phyloP scores from a whole-genome alignment of 176 grass and related monocot genomes.

The Oryza nivara region DNA sequence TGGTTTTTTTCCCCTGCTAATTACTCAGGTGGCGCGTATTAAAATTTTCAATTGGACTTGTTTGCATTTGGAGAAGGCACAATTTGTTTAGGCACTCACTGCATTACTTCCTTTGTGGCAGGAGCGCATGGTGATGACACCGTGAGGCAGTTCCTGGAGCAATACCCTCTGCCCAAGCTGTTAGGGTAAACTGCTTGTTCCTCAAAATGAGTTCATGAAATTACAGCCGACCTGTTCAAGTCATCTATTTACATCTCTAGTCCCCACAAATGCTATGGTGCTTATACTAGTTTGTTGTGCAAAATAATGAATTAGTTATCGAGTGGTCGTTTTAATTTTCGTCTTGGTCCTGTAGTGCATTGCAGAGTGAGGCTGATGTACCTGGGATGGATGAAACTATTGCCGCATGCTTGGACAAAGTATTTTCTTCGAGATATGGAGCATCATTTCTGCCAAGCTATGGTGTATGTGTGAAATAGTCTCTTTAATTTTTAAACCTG shows the following conservation, averaged over 20 bases:
- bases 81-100: neutral
- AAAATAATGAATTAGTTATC: neutral
- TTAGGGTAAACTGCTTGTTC: constrained; percentile 51
- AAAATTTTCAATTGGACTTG: neutral
- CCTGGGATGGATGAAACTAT: constrained; percentile 61
- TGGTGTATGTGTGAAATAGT: constrained; percentile 44
- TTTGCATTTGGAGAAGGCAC: neutral
- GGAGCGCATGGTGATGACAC: constrained; percentile 72
- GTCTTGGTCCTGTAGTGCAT: constrained; percentile 45
- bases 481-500: neutral
- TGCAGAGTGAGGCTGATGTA: constrained; percentile 65
- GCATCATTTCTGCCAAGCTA: constrained; percentile 71
- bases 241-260: neutral
- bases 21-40: neutral
- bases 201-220: neutral
- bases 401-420: constrained; percentile 79
- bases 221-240: neutral
- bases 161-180: constrained; percentile 67
- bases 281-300: neutral
- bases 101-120: constrained; percentile 32
- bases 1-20: neutral
- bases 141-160: constrained; percentile 76
- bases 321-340: constrained; percentile 15
- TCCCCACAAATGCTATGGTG: neutral
- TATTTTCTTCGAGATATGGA: constrained; percentile 82